Conservation (phyloP, 768 basidiomycete genomes). For the Xerocomellus dryophilus region DNA sequence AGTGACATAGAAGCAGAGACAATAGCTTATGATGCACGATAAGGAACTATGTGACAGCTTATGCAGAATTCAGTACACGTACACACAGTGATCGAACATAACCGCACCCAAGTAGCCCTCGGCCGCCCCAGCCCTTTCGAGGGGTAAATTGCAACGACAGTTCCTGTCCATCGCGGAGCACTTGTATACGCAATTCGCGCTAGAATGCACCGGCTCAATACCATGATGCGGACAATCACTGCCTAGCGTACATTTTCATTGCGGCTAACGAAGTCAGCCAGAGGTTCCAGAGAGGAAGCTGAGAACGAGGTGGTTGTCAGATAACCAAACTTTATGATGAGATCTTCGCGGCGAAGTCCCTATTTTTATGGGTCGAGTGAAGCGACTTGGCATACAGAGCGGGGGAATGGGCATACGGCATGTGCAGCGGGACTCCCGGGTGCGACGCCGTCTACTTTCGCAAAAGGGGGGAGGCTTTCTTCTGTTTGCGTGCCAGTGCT, state of each 20-base stretch:
- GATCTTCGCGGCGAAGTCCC: constrained; percentile 73
- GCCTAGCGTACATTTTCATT: constrained; percentile 68
- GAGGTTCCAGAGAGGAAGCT: constrained; percentile 55
- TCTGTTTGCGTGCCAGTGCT: constrained; percentile 10
- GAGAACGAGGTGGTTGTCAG: constrained; percentile 54
- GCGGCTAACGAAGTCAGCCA: constrained; percentile 70
- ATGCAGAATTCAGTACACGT: not conserved
- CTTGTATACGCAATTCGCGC: constrained; percentile 57
- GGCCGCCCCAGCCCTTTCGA: constrained; percentile 79
- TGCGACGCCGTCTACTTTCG: constrained; percentile 78
- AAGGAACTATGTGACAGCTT: constrained; percentile 65
- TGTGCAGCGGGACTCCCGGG: constrained; percentile 77
- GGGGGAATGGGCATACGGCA: constrained; percentile 53
- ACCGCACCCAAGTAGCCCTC: constrained; percentile 77
- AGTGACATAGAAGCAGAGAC: too few species aligned
- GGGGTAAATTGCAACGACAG: constrained; percentile 61
- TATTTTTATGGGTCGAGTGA: constrained; percentile 4
- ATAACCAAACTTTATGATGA: constrained; percentile 70
- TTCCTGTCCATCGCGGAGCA: constrained; percentile 48
- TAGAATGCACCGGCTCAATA: constrained; percentile 26
- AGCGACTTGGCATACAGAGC: not conserved
- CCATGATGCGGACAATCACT: not conserved
- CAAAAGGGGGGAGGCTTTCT: constrained; percentile 52
- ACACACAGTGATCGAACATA: not conserved
- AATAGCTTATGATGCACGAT: constrained; percentile 21